phyloP scores from a whole-genome alignment of 2,329 filamentous ascomycete genomes.

The Penicillium brevicompactum region DNA sequence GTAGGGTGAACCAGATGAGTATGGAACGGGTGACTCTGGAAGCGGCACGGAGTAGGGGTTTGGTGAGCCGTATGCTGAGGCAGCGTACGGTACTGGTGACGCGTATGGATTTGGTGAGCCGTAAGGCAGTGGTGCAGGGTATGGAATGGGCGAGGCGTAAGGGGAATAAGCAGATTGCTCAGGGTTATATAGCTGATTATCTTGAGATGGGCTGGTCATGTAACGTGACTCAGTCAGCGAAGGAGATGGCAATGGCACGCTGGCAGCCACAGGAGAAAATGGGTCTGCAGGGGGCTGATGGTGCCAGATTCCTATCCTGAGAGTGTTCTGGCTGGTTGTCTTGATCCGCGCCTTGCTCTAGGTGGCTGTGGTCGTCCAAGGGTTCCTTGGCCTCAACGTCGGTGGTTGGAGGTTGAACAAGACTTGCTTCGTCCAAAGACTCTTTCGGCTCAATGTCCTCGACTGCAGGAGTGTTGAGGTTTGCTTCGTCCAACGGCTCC shows the following conservation, averaged over 20 bases:
- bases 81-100: constrained; percentile 12
- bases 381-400: neutral
- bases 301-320: constrained; percentile 21
- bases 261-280: constrained; percentile 25
- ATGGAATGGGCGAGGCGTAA: constrained; percentile 17
- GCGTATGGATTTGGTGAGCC: constrained; percentile 13
- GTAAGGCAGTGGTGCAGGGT: constrained; percentile 10
- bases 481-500: neutral
- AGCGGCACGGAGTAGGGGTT: constrained; percentile 18
- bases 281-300: constrained; percentile 27
- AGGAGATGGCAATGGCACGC: constrained; percentile 34
- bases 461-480: neutral
- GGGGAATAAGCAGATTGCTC: constrained; percentile 24
- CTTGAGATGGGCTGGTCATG: constrained; percentile 28
- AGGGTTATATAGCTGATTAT: constrained; percentile 27
- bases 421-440: neutral
- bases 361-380: neutral
- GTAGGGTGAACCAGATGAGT: constrained; percentile 1
- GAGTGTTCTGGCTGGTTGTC: constrained; percentile 7
- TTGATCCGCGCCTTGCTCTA: neutral
- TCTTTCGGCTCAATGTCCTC: neutral
- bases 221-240: constrained; percentile 33
- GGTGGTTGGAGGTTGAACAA: neutral
- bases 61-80: constrained; percentile 11
- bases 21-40: constrained; percentile 37